A percentile compares a stretch with the other conserved stretches of the same genome.
Evolutionary conservation across 2,329 filamentous ascomycete species (phyloP).

Genomic region (Cryphonectria parasitica): DNA sequence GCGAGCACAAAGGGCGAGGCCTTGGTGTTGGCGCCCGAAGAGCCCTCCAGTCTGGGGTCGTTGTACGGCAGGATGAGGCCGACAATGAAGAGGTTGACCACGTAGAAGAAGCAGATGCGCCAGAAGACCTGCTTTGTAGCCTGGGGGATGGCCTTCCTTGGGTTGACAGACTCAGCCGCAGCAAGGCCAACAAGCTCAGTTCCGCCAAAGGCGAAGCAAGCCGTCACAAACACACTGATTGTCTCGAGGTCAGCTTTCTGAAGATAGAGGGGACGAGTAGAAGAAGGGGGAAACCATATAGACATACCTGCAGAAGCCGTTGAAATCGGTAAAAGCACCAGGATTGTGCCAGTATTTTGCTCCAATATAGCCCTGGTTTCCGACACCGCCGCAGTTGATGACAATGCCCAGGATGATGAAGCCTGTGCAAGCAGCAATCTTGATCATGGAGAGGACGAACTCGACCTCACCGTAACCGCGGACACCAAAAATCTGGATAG

Average conservation of each 20-base stretch:
- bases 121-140: conserved; percentile 60
- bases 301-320: conserved; percentile 46
- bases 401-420: conserved; percentile 69
- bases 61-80: conserved; percentile 52
- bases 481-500: conserved; percentile 60
- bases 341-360: conserved; percentile 63
- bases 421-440: conserved; percentile 60
- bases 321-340: conserved; percentile 57
- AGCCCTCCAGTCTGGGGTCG: conserved; percentile 45
- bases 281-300: too few species aligned
- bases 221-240: conserved; percentile 53
- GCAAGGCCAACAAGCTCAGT: conserved; percentile 58
- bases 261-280: background rate
- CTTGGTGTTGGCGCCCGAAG: conserved; percentile 47
- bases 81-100: conserved; percentile 55
- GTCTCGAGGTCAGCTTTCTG: background rate
- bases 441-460: conserved; percentile 60
- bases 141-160: conserved; percentile 51
- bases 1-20: conserved; percentile 57
- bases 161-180: conserved; percentile 55
- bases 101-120: conserved; percentile 57
- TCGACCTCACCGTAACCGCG: conserved; percentile 64
- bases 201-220: conserved; percentile 55
- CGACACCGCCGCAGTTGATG: conserved; percentile 61
- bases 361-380: conserved; percentile 61